Percentiles rank a stretch among this genome's conserved stretches.
phyloP scores from a whole-genome alignment of 345 rosid species.

The Ricinus communis region DNA sequence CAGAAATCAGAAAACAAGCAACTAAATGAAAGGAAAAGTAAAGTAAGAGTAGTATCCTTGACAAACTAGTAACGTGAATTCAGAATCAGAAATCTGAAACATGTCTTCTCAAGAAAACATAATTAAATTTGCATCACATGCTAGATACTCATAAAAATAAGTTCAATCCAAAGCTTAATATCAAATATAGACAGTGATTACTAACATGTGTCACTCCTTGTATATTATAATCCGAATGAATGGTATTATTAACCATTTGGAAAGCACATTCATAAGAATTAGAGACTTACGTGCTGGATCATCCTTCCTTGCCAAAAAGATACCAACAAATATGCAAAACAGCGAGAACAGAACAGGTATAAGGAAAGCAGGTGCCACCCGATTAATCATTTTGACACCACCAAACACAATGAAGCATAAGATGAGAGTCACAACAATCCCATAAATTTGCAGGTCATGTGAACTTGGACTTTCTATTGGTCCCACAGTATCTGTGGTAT shows the following conservation, averaged over 20 bases:
- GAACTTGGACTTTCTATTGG: conserved; percentile 72
- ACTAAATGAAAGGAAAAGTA: not conserved
- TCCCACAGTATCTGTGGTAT: conserved; percentile 55
- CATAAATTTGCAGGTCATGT: conserved; percentile 95
- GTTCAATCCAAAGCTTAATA: not conserved
- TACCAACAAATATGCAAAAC: conserved; percentile 86
- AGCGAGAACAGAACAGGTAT: conserved; percentile 85
- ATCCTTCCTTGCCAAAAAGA: conserved; percentile 64
- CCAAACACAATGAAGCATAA: conserved; percentile 97
- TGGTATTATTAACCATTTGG: not conserved
- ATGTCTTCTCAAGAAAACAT: not conserved
- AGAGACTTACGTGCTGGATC: conserved; percentile 63
- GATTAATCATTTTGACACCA: conserved; percentile 97
- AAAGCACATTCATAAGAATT: not conserved
- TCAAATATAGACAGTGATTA: not conserved
- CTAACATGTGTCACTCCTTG: too few species aligned
- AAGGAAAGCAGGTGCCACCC: conserved; percentile 99
- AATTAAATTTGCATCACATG: not conserved
- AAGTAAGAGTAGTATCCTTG: not conserved
- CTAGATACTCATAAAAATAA: too few species aligned
- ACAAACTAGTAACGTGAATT: not conserved
- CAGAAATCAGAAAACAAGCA: not conserved
- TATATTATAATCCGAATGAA: not conserved
- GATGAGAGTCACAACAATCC: conserved; percentile 82
- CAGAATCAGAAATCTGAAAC: not conserved